Evolutionary conservation across 768 basidiomycete species (phyloP).

Genomic region (Floccularia luteovirens): DNA sequence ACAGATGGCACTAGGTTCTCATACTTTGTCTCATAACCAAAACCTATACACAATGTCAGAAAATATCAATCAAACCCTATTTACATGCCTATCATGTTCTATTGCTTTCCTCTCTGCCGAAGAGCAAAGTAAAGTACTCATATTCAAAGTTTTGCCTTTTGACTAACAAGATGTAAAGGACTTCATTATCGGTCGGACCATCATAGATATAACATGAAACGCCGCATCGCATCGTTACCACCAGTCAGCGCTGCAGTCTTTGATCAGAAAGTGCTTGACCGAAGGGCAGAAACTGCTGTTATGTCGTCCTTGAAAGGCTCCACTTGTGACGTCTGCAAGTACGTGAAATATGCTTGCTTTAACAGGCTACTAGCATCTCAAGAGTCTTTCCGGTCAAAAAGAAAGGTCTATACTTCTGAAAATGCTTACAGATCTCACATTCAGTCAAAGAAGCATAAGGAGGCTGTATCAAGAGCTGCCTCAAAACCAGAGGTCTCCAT

Average conservation of each 20-base stretch:
- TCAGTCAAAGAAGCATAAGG: slow-evolving; percentile 84
- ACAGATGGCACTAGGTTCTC: not conserved
- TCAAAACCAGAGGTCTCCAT: slow-evolving; percentile 10
- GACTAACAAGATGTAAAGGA: slow-evolving; percentile 32
- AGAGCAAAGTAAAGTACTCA: slow-evolving; percentile 54
- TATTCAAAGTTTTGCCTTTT: slow-evolving; percentile 16
- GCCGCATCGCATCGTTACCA: slow-evolving; percentile 83
- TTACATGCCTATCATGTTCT: slow-evolving; percentile 87
- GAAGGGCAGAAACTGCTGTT: slow-evolving; percentile 68
- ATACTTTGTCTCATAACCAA: slow-evolving; percentile 2
- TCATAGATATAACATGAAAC: slow-evolving; percentile 98
- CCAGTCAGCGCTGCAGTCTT: slow-evolving; percentile 75
- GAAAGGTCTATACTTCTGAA: slow-evolving; percentile 84
- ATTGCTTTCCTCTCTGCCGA: slow-evolving; percentile 80
- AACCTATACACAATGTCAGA: slow-evolving; percentile 21
- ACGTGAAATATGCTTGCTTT: slow-evolving; percentile 20
- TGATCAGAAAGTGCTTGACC: slow-evolving; percentile 82
- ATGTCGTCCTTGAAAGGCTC: slow-evolving; percentile 51
- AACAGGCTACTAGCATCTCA: not conserved
- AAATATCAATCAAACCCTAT: slow-evolving; percentile 31
- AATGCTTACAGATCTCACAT: slow-evolving; percentile 88
- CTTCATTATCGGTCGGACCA: slow-evolving; percentile 89
- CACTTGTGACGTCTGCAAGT: slow-evolving; percentile 82
- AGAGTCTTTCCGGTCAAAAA: slow-evolving; percentile 20
- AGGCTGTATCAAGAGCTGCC: slow-evolving; percentile 53